Percentiles rank a stretch among this genome's conserved stretches.
phyloP scores from a whole-genome alignment of 192 early-diverging fungal species.

The Podila epigama region DNA sequence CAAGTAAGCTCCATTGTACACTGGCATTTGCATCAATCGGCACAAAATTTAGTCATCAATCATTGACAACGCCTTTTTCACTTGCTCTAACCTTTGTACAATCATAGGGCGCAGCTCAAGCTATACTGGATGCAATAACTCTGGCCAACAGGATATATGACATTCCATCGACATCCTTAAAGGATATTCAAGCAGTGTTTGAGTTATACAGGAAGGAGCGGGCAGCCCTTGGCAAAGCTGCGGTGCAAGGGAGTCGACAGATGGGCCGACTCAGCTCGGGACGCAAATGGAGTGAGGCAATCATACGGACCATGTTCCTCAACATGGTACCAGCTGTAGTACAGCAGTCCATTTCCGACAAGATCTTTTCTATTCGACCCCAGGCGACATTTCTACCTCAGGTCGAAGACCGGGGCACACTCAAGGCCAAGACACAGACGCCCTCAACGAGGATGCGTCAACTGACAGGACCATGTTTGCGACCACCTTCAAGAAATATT shows the following conservation, averaged over 20 bases:
- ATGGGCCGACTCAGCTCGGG: conserved; percentile 38
- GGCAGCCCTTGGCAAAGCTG: conserved; percentile 15
- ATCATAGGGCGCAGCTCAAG: conserved; percentile 37
- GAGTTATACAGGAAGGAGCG: conserved; percentile 28
- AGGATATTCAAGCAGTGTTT: conserved; percentile 14
- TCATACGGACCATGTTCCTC: conserved; percentile 32
- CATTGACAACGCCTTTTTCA: background rate
- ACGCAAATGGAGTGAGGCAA: conserved; percentile 30
- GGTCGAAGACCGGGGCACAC: conserved; percentile 22
- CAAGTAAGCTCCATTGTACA: too few relatives aligned
- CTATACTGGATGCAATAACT: conserved; percentile 37
- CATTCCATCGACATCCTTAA: background rate
- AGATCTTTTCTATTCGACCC: conserved; percentile 24
- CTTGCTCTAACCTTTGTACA: background rate
- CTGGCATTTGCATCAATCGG: background rate
- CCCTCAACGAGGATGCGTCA: conserved; percentile 8
- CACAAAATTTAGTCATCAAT: background rate
- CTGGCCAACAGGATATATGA: conserved; percentile 28
- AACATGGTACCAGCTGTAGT: conserved; percentile 26
- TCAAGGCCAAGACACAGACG: conserved; percentile 13
- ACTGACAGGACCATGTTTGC: conserved; percentile 19
- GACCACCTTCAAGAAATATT: too few relatives aligned
- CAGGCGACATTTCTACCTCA: conserved; percentile 27
- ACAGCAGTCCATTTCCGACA: conserved; percentile 25
- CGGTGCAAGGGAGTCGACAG: conserved; percentile 33